These are phyloP conservation scores for Pichia sp. DNA, from an alignment of 1,139 yeast species.

Conservation along the genomic window DNA sequence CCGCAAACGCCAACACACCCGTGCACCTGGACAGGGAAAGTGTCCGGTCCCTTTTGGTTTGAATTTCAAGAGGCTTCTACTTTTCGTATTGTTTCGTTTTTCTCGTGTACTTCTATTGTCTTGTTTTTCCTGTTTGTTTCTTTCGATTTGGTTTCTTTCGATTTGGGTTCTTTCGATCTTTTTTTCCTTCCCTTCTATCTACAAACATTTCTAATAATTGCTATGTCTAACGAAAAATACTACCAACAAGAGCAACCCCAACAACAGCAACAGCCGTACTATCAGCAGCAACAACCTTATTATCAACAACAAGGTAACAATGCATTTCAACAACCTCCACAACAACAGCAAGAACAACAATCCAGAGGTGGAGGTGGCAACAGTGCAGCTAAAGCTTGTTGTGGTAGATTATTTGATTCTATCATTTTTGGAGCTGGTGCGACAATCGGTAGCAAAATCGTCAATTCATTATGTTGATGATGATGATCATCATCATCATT, in stretches of 20 bases:
- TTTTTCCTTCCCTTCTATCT: not conserved
- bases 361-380: not conserved
- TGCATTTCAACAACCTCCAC: not conserved
- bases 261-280: not conserved
- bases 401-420: conserved; percentile 13
- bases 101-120: not conserved
- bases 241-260: conserved; percentile 2
- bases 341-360: conserved; percentile 2
- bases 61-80: too few relatives aligned
- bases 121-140: not conserved
- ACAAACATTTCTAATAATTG: not conserved
- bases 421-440: conserved; percentile 19
- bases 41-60: not conserved
- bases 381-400: conserved; percentile 1
- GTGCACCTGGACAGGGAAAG: not conserved
- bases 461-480: conserved; percentile 11
- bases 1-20: not conserved
- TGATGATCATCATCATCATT: not conserved
- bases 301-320: not conserved
- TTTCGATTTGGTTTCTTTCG: too few relatives aligned
- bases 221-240: not conserved
- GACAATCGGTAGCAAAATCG: conserved; percentile 13
- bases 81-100: too few relatives aligned
- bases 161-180: not conserved
- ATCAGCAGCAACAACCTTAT: not conserved